Percentiles rank a stretch among this genome's conserved stretches.
Evolutionary conservation across 495 filamentous ascomycete species (phyloP).

Genomic region (Talaromyces proteolyticus): DNA sequence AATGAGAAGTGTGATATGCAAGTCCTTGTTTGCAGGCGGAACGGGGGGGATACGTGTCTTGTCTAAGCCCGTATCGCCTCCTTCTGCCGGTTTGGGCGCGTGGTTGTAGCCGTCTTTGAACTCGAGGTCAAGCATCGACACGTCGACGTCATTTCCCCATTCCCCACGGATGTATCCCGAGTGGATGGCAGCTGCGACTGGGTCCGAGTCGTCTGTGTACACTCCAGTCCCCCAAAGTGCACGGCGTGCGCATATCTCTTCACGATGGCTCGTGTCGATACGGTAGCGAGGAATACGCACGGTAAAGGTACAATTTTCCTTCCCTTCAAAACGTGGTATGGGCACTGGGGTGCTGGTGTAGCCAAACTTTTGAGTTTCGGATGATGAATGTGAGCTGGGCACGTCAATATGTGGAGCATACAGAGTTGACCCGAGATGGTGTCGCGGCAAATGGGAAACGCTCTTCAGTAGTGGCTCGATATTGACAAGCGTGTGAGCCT

Average conservation of each 20-base stretch:
- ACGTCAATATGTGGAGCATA: constrained; percentile 46
- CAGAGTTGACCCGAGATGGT: constrained; percentile 72
- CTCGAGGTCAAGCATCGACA: constrained; percentile 61
- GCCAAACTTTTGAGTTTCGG: constrained; percentile 52
- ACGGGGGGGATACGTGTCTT: constrained; percentile 30
- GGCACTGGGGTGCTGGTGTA: constrained; percentile 68
- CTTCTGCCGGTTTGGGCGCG: constrained; percentile 20
- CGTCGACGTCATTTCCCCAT: constrained; percentile 70
- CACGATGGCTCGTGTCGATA: constrained; percentile 58
- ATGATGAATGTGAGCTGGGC: constrained; percentile 37
- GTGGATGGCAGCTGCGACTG: constrained; percentile 89
- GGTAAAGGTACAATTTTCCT: constrained; percentile 87
- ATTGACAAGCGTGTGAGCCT: constrained; percentile 56
- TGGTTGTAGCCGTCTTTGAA: constrained; percentile 39
- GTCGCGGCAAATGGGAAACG: constrained; percentile 62
- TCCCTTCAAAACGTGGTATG: constrained; percentile 71
- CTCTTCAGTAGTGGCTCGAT: constrained; percentile 63
- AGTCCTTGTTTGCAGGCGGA: constrained; percentile 55
- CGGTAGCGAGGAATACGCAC: constrained; percentile 79
- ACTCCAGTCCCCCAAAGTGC: constrained; percentile 89
- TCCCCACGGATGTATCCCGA: constrained; percentile 86
- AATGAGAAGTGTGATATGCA: constrained; percentile 79
- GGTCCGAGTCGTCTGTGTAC: constrained; percentile 94
- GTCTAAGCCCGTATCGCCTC: constrained; percentile 14
- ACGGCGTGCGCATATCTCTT: constrained; percentile 72